Evolutionary conservation across 1,284 basidiomycete species (phyloP).

Genomic region (Bjerkandera adusta): DNA sequence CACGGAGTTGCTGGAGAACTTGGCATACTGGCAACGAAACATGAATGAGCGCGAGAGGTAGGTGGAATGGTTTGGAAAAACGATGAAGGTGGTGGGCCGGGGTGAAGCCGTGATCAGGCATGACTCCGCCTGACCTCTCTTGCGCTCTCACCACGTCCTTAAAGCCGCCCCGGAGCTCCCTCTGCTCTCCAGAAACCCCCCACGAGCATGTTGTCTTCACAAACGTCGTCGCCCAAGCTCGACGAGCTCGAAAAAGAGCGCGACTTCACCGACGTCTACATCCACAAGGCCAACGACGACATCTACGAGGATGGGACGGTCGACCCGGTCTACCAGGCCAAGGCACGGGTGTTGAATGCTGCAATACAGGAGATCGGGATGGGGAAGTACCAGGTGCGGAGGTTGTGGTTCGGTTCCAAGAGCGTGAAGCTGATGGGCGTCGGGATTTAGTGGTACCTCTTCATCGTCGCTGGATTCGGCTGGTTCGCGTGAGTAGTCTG

Average conservation of each 20-base stretch:
- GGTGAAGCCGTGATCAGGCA: not conserved
- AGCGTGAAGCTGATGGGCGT: not conserved
- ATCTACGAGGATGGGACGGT: slow-evolving; percentile 43
- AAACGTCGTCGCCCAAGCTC: not conserved
- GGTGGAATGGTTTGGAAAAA: too few relatives aligned
- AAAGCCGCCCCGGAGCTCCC: not conserved
- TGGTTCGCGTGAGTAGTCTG: slow-evolving; percentile 58
- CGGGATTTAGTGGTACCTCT: slow-evolving; percentile 47
- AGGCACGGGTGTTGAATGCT: slow-evolving; percentile 53
- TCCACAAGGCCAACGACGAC: slow-evolving; percentile 11
- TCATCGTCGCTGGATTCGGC: slow-evolving; percentile 63
- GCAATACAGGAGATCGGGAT: slow-evolving; percentile 65
- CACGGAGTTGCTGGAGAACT: too few relatives aligned
- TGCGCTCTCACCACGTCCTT: not conserved
- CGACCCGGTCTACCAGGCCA: slow-evolving; percentile 55
- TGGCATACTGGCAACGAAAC: too few relatives aligned
- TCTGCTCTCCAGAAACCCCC: not conserved
- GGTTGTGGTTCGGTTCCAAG: slow-evolving; percentile 13
- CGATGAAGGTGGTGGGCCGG: too few relatives aligned
- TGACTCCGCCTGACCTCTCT: not conserved
- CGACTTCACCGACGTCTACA: slow-evolving; percentile 2
- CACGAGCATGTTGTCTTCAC: slow-evolving; percentile 1
- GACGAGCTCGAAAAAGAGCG: not conserved
- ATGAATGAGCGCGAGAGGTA: too few relatives aligned
- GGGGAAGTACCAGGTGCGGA: slow-evolving; percentile 68